These are phyloP conservation scores for Diacronema lutheri DNA, from an alignment of 78 protist genomes.

Conservation along the genomic window DNA sequence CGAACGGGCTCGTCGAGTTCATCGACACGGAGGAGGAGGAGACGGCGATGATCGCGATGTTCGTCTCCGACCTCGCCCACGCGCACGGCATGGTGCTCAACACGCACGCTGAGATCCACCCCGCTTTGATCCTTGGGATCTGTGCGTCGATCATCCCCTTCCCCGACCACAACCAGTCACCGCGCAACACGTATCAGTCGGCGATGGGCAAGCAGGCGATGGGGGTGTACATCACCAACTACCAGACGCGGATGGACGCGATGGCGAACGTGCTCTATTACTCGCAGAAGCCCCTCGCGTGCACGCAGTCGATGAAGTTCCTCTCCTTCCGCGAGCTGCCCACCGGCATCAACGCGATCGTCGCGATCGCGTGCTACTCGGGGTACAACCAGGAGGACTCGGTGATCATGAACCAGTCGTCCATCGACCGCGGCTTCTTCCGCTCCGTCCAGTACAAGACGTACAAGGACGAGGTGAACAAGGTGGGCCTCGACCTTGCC, in stretches of 20 bases:
- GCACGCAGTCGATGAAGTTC: constrained; percentile 93
- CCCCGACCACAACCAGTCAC: constrained; percentile 99
- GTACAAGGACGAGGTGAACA: constrained; percentile 66
- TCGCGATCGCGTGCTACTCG: constrained; percentile 94
- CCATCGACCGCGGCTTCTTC: constrained; percentile 99
- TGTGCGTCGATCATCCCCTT: constrained; percentile 99
- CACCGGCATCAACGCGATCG: constrained; percentile 98
- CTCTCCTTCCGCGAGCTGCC: constrained; percentile 95
- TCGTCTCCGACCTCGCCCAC: constrained; percentile 43
- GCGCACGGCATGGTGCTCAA: constrained; percentile 39
- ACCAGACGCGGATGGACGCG: constrained; percentile 97
- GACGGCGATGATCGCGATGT: constrained; percentile 85
- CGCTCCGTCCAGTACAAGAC: constrained; percentile 86
- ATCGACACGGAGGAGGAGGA: constrained; percentile 97
- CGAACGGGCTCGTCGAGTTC: constrained; percentile 88
- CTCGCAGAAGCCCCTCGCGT: constrained; percentile 98
- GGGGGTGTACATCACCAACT: constrained; percentile 91
- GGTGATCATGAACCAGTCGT: constrained; percentile 90
- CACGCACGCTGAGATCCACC: constrained; percentile 99
- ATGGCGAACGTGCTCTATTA: constrained; percentile 95
- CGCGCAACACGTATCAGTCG: constrained; percentile 99
- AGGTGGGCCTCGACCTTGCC: not conserved
- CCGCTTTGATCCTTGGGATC: constrained; percentile 98
- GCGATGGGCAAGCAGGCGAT: constrained; percentile 99
- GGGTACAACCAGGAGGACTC: constrained; percentile 99